Conservation (phyloP, 1,284 basidiomycete species). For the Naganishia sp. region DNA sequence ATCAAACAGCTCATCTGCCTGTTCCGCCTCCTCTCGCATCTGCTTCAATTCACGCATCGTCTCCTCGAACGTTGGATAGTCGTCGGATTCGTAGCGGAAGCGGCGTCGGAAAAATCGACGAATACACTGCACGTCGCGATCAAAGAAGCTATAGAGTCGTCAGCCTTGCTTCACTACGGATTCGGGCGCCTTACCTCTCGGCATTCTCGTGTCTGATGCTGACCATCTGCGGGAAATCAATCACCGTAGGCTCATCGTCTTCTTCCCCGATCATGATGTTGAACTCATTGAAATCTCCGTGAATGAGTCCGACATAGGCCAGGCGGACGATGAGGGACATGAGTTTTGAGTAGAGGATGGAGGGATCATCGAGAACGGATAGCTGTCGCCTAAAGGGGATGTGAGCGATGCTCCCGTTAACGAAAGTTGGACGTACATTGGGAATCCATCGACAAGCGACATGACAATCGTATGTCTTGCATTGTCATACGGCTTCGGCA, state of each 20-base stretch:
- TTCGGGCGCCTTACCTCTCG: conserved; percentile 69
- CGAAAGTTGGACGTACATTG: conserved; percentile 65
- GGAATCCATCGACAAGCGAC: conserved; percentile 92
- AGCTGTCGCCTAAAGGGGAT: conserved; percentile 73
- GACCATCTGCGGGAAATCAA: conserved; percentile 99
- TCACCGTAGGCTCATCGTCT: conserved; percentile 82
- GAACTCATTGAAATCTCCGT: conserved; percentile 99
- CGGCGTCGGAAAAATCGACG: conserved; percentile 87
- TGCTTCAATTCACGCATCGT: conserved; percentile 60
- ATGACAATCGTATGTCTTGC: conserved; percentile 92
- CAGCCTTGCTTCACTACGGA: not conserved
- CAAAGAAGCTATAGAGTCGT: conserved; percentile 79
- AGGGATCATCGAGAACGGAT: conserved; percentile 67
- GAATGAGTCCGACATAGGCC: conserved; percentile 88
- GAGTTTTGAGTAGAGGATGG: conserved; percentile 83
- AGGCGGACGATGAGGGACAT: conserved; percentile 97
- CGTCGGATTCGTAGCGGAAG: conserved; percentile 86
- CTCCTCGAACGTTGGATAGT: conserved; percentile 81
- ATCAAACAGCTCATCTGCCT: conserved; percentile 24
- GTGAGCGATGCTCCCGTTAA: conserved; percentile 2
- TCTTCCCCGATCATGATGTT: conserved; percentile 89
- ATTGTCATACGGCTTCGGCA: conserved; percentile 91
- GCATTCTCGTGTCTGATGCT: conserved; percentile 95
- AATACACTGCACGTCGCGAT: conserved; percentile 96
- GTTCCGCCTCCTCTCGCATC: conserved; percentile 34